Base-by-base conservation (phyloP, 2,329 filamentous ascomycete species). In the Waltergamsia citrina region DNA sequence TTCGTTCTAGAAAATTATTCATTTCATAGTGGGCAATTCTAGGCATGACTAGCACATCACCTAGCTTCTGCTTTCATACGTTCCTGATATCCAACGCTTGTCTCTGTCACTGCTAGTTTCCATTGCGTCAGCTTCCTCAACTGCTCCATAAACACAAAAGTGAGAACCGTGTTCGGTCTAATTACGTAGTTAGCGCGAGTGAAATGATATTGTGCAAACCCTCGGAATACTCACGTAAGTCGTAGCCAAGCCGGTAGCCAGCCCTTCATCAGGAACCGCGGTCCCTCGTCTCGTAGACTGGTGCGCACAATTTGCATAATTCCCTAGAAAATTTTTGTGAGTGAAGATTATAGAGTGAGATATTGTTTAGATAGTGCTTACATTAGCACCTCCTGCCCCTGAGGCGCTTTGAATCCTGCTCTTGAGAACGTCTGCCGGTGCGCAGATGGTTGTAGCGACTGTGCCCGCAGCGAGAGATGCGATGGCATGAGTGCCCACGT, bases 111-210 rank as follows among this genome's bases (percentile, higher is more conserved):
- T 18, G 24, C 8, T 15, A 33, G 11, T 16, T 36, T 22, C 16
- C 34, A 20, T 32, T 41, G 35, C 7, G 49, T 51, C 26, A 63
- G 35, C n/a, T 52, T 43, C 34, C 59, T 48, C 24, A 65, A 45
- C 42, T 64, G 56, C 41, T 65, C 60, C 53, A 65, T 64, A 35
- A 65, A 63, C 0, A 65, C 53, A 41, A 64, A 65, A 0, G 59
- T 65, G 35, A 65, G 45, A n/a, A 65, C 52, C 2, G 62, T 65
- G 29, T 64, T 59, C 1, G 62, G 61, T 22, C 60, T 62, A 25
- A 3, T 20, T 10, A 12, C 15, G 19, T 22, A 12, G 17, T 25
- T 27, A 33, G 32, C 22, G 17, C 6, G 7, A 5, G 7, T 20
- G 6, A 30, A 19, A 21, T 17, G 29, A 30, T 14, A 31, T n/a